Conservation (phyloP, 495 filamentous ascomycete genomes). For the Penicillium cosmopolitanum region DNA sequence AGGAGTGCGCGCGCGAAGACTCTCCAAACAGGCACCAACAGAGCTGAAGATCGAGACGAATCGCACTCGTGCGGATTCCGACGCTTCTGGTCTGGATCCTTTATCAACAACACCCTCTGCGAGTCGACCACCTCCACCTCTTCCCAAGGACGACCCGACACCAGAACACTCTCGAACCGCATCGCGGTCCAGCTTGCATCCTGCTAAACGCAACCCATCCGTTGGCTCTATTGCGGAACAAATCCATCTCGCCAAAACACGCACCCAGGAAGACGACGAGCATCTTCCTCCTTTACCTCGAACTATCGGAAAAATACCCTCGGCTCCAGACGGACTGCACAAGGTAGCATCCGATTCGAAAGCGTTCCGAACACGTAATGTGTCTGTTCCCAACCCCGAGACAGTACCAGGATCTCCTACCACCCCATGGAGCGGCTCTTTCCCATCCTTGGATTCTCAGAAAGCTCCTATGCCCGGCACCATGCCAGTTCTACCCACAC, state of each 20-base stretch:
- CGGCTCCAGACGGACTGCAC: constrained; percentile 59
- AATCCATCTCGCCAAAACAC: constrained; percentile 41
- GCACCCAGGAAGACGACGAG: constrained; percentile 46
- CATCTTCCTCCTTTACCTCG: constrained; percentile 47
- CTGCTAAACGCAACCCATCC: constrained; percentile 37
- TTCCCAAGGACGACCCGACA: constrained; percentile 35
- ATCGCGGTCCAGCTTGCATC: constrained; percentile 25
- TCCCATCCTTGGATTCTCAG: constrained; percentile 56
- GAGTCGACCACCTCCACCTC: constrained; percentile 30
- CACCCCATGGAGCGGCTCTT: constrained; percentile 72
- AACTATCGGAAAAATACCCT: constrained; percentile 53
- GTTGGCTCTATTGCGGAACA: constrained; percentile 38
- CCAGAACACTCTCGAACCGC: constrained; percentile 29
- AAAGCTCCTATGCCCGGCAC: constrained; percentile 50
- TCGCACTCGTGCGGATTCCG: constrained; percentile 44
- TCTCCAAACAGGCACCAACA: constrained; percentile 77
- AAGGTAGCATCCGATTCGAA: constrained; percentile 82
- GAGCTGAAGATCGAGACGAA: constrained; percentile 91
- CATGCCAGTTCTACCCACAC: constrained; percentile 71
- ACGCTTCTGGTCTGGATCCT: constrained; percentile 46
- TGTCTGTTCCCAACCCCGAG: constrained; percentile 76
- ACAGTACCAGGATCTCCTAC: constrained; percentile 67
- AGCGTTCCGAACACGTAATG: constrained; percentile 68
- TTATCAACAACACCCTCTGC: constrained; percentile 26
- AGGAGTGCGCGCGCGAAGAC: constrained; percentile 76